These are phyloP conservation scores for Gracilaria caudata DNA, from an alignment of 23 red algal species.

Conservation along the genomic window DNA sequence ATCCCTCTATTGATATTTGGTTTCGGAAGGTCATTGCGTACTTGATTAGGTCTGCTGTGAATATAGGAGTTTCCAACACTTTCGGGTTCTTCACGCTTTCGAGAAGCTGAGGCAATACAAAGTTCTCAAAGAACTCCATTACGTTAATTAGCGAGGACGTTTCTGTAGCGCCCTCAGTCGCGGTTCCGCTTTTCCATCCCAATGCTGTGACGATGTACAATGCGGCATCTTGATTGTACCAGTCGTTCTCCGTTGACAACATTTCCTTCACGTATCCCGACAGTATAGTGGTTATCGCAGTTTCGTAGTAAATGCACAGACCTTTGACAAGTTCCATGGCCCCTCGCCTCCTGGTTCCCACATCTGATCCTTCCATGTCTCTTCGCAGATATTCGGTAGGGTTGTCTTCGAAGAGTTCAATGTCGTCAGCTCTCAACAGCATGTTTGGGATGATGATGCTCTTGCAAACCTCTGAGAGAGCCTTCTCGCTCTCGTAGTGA, in stretches of 20 bases:
- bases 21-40: constrained; percentile 93
- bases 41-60: constrained; percentile 91
- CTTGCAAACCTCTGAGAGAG: constrained; percentile 79
- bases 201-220: constrained; percentile 95
- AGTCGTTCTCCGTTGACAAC: constrained; percentile 70
- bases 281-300: constrained; percentile 71
- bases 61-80: constrained; percentile 71
- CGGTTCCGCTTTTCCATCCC: constrained; percentile 92
- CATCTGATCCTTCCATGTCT: constrained; percentile 97
- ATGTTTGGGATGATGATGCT: constrained; percentile 95
- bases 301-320: constrained; percentile 81
- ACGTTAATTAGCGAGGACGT: constrained; percentile 82
- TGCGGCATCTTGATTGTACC: constrained; percentile 89
- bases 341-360: constrained; percentile 77
- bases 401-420: constrained; percentile 97
- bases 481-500: constrained; percentile 64
- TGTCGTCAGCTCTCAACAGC: constrained; percentile 83
- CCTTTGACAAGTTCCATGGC: constrained; percentile 94
- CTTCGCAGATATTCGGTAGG: constrained; percentile 93
- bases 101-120: constrained; percentile 73
- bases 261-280: constrained; percentile 76
- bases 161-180: constrained; percentile 76
- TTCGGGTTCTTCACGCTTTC: constrained; percentile 41
- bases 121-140: constrained; percentile 75
- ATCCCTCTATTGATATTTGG: constrained; percentile 69